phyloP scores from a whole-genome alignment of 192 early-diverging fungal genomes.

The Entophlyctis luteolus region DNA sequence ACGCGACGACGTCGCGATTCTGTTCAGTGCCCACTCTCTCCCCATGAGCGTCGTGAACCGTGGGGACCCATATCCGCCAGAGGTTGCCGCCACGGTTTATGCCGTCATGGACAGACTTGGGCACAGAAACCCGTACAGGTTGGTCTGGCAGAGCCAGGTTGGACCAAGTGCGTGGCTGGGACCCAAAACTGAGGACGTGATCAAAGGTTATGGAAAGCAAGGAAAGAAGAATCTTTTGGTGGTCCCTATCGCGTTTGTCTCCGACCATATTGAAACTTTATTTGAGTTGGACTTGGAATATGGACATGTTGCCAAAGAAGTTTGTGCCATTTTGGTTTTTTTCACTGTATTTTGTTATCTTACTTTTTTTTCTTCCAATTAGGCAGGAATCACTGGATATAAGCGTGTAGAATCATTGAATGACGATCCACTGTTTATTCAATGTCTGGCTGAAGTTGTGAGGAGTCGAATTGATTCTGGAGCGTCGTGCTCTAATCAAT shows the following conservation, averaged over 20 bases:
- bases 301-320: conserved; percentile 75
- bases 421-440: conserved; percentile 84
- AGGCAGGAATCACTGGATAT: conserved; percentile 78
- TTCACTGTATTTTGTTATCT: neutral
- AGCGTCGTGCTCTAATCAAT: conserved; percentile 48
- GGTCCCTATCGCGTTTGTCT: conserved; percentile 93
- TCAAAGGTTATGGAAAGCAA: conserved; percentile 69
- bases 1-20: conserved; percentile 69
- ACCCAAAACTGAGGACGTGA: conserved; percentile 78
- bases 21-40: conserved; percentile 95
- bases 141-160: conserved; percentile 95
- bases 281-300: conserved; percentile 97
- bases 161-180: conserved; percentile 90
- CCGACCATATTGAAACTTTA: conserved; percentile 95
- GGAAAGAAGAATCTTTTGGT: conserved; percentile 79
- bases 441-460: conserved; percentile 83
- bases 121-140: conserved; percentile 73
- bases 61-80: conserved; percentile 44
- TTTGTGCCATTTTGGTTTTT: conserved; percentile 25
- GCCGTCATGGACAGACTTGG: conserved; percentile 74
- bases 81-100: conserved; percentile 6
- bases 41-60: conserved; percentile 90
- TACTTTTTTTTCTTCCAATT: neutral
- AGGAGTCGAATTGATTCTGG: conserved; percentile 66
- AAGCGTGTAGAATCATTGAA: conserved; percentile 90